Percentiles rank a stretch among this genome's conserved stretches.
phyloP scores from a whole-genome alignment of 345 rosid genomes.

The Tarenaya hassleriana region DNA sequence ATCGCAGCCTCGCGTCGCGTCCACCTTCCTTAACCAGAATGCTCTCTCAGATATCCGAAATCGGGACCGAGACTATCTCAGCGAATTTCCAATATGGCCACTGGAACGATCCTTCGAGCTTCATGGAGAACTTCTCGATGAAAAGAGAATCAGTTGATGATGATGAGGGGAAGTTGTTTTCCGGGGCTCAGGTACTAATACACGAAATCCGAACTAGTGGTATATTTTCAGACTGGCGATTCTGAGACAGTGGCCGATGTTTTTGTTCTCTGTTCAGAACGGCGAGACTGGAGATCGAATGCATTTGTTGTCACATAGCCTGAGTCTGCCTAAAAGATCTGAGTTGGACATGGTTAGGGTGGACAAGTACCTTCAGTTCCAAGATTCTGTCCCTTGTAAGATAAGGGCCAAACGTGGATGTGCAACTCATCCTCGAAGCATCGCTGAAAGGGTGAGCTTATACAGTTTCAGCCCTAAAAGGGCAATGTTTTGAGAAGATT shows the following conservation, averaged over 20 bases:
- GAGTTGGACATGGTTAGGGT: constrained; percentile 47
- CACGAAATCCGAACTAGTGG: too few relatives aligned
- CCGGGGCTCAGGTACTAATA: constrained; percentile 57
- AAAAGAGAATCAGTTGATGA: constrained; percentile 46
- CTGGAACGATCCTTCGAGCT: constrained; percentile 55
- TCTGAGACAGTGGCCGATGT: constrained; percentile 6
- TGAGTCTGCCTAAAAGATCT: constrained; percentile 60
- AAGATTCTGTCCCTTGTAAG: constrained; percentile 93
- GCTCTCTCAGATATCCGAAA: constrained; percentile 67
- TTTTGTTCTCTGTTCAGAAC: constrained; percentile 31
- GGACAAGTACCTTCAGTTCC: constrained; percentile 65
- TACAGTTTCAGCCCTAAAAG: too few relatives aligned
- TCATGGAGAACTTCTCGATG: constrained; percentile 33
- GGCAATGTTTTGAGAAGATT: background rate
- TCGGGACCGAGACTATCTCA: constrained; percentile 31
- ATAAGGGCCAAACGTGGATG: constrained; percentile 97
- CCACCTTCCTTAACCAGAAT: constrained; percentile 55
- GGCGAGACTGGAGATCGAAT: constrained; percentile 34
- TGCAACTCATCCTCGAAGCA: constrained; percentile 99
- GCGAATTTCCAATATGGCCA: constrained; percentile 39
- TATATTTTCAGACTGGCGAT: too few relatives aligned
- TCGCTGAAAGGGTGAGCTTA: constrained; percentile 79
- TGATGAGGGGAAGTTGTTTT: constrained; percentile 31
- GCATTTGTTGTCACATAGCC: constrained; percentile 49
- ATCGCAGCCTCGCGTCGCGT: constrained; percentile 50